Conservation (phyloP, 176 grass and related monocot genomes). For the Oryza glumipatula region DNA sequence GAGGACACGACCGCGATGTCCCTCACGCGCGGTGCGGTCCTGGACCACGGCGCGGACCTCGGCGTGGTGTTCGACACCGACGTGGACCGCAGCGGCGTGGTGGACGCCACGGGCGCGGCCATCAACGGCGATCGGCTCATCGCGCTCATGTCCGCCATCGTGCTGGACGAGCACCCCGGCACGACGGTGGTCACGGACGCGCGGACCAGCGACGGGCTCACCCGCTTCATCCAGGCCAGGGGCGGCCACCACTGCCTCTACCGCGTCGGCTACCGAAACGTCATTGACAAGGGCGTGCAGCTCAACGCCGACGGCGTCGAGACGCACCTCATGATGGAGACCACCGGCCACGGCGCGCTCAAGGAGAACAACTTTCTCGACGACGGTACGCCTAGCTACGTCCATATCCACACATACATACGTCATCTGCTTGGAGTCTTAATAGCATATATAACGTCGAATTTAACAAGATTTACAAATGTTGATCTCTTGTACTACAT, state of each 20-base stretch:
- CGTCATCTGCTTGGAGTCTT: too few species aligned
- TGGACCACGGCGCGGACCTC: constrained; percentile 60
- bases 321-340: constrained; percentile 93
- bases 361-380: constrained; percentile 89
- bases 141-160: constrained; percentile 77
- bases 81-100: constrained; percentile 86
- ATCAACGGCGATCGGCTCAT: constrained; percentile 86
- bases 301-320: constrained; percentile 75
- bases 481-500: too few species aligned
- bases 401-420: not conserved
- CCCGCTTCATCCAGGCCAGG: constrained; percentile 61
- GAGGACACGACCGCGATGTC: constrained; percentile 79
- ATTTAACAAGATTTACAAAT: not conserved
- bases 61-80: constrained; percentile 91
- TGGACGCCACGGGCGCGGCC: constrained; percentile 45
- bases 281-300: constrained; percentile 76
- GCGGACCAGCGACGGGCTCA: constrained; percentile 63
- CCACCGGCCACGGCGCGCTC: constrained; percentile 76
- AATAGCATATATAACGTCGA: not conserved
- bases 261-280: constrained; percentile 85
- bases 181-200: constrained; percentile 79
- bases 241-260: constrained; percentile 80
- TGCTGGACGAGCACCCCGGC: constrained; percentile 69
- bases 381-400: constrained; percentile 44
- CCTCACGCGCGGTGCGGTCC: constrained; percentile 57